These are phyloP conservation scores for Mycena crocata DNA, from an alignment of 768 basidiomycete genomes.

Conservation along the genomic window DNA sequence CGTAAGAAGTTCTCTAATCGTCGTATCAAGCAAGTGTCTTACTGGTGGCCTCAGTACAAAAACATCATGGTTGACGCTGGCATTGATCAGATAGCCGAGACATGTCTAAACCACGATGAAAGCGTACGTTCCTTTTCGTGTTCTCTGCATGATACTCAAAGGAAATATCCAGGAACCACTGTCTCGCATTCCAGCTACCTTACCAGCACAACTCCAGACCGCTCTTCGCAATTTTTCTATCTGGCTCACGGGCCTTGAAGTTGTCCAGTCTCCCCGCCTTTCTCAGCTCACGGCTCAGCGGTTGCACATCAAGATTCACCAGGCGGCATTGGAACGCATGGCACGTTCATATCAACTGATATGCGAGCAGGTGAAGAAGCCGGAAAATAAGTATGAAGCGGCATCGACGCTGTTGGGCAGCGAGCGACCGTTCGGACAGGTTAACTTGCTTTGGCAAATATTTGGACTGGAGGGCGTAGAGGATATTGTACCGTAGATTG, in stretches of 20 bases:
- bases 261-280: conserved; percentile 84
- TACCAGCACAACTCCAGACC: conserved; percentile 69
- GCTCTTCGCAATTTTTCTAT: conserved; percentile 79
- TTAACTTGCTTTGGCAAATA: conserved; percentile 79
- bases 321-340: conserved; percentile 75
- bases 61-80: conserved; percentile 68
- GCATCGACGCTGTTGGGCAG: conserved; percentile 85
- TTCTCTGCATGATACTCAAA: neutral
- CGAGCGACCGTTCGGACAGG: conserved; percentile 86
- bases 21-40: neutral
- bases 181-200: conserved; percentile 76
- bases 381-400: conserved; percentile 91
- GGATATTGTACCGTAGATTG: neutral
- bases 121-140: conserved; percentile 48
- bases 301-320: conserved; percentile 79
- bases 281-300: conserved; percentile 75
- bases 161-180: conserved; percentile 65
- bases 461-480: conserved; percentile 71
- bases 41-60: conserved; percentile 49
- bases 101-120: conserved; percentile 52
- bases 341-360: conserved; percentile 76
- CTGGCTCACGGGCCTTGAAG: conserved; percentile 88
- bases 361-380: conserved; percentile 80
- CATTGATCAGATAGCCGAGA: conserved; percentile 57
- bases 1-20: conserved; percentile 57